These are phyloP conservation scores for Mycena capillaripes DNA, from an alignment of 768 basidiomycete genomes.

Conservation along the genomic window DNA sequence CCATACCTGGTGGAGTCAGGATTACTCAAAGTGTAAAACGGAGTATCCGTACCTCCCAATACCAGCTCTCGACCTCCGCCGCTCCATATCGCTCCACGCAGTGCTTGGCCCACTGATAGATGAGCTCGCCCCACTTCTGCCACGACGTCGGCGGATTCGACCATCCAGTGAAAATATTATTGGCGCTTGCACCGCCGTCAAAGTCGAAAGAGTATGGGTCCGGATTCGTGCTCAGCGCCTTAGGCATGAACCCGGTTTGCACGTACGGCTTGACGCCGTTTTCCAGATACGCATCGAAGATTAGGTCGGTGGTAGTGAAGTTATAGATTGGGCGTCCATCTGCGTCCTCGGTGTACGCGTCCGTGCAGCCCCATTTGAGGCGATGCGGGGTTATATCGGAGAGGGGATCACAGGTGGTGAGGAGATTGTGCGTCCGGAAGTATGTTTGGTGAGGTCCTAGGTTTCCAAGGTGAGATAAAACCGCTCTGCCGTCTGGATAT, in stretches of 20 bases:
- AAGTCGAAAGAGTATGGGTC: conserved; percentile 35
- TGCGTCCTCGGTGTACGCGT: conserved; percentile 36
- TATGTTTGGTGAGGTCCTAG: conserved; percentile 36
- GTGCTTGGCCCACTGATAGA: conserved; percentile 33
- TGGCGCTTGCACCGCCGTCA: conserved; percentile 18
- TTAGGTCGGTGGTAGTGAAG: conserved; percentile 33
- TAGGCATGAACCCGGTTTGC: conserved; percentile 35
- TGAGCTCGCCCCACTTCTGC: conserved; percentile 34
- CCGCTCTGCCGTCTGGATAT: conserved; percentile 32
- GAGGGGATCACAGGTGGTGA: conserved; percentile 34
- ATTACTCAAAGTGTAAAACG: conserved; percentile 2
- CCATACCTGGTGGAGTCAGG: conserved; percentile 32
- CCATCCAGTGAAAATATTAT: conserved; percentile 36
- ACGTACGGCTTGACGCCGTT: conserved; percentile 36
- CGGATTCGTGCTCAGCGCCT: conserved; percentile 32
- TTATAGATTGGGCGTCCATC: conserved; percentile 33
- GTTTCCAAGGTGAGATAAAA: conserved; percentile 28
- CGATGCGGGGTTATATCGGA: conserved; percentile 31
- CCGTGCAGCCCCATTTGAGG: conserved; percentile 36
- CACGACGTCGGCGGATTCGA: conserved; percentile 34
- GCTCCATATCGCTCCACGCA: conserved; percentile 35
- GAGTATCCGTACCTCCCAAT: conserved; percentile 32
- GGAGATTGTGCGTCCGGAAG: conserved; percentile 36
- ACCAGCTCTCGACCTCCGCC: conserved; percentile 34
- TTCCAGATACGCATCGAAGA: conserved; percentile 36